phyloP scores from a whole-genome alignment of 768 basidiomycete genomes.

The Lactarius hatsudake region DNA sequence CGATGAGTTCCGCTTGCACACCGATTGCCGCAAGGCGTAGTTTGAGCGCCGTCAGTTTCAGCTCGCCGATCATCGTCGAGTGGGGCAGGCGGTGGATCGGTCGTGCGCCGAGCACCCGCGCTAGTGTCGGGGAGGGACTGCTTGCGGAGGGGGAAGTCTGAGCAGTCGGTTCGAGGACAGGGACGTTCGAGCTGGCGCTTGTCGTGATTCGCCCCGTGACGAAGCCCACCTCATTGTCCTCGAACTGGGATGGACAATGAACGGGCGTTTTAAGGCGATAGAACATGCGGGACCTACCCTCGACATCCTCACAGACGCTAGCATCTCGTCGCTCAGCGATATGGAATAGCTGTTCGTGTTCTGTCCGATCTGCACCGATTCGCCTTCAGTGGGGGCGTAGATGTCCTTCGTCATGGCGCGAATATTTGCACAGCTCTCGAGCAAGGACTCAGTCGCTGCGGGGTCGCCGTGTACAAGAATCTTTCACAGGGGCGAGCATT shows the following conservation, averaged over 20 bases:
- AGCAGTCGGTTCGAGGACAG: conserved; percentile 73
- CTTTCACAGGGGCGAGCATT: conserved; percentile 40
- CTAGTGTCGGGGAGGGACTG: conserved; percentile 30
- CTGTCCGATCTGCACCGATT: conserved; percentile 88
- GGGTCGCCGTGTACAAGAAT: conserved; percentile 82
- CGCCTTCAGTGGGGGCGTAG: conserved; percentile 70
- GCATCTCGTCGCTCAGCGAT: conserved; percentile 85
- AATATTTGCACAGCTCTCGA: conserved; percentile 78
- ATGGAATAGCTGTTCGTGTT: conserved; percentile 94
- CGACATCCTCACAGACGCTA: conserved; percentile 80
- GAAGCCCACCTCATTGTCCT: conserved; percentile 95
- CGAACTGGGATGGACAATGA: conserved; percentile 58
- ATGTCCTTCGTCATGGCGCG: conserved; percentile 93
- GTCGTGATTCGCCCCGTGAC: conserved; percentile 85
- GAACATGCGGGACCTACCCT: conserved; percentile 51
- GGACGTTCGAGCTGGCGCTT: conserved; percentile 84
- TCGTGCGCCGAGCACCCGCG: conserved; percentile 61
- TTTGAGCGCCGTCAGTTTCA: conserved; percentile 89
- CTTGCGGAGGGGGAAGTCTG: conserved; percentile 7
- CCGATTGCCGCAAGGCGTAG: conserved; percentile 68
- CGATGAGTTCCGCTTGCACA: conserved; percentile 91
- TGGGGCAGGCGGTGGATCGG: conserved; percentile 66
- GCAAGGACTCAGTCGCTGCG: conserved; percentile 65
- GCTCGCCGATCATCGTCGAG: conserved; percentile 96
- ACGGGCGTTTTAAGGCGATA: conserved; percentile 3